Percentiles rank a stretch among this genome's conserved stretches.
Evolutionary conservation across 495 filamentous ascomycete species (phyloP).

Genomic region (Podospora anserina): DNA sequence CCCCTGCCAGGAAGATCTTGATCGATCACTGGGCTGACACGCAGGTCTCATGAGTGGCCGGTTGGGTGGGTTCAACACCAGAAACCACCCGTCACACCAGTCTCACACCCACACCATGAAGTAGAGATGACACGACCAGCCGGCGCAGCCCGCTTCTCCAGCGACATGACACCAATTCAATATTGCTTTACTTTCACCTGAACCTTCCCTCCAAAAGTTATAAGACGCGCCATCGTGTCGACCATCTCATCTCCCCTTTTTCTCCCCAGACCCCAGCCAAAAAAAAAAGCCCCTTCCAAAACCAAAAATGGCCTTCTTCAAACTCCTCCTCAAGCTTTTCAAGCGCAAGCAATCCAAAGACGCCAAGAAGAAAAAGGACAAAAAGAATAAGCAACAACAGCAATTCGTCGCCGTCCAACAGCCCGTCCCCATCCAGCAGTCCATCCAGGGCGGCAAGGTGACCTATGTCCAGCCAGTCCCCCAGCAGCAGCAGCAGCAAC

Average conservation of each 20-base stretch:
- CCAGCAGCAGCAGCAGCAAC: not conserved
- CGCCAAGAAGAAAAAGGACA: slow-evolving; percentile 5
- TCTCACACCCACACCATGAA: not conserved
- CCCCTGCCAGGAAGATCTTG: too few species aligned
- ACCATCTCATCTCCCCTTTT: not conserved
- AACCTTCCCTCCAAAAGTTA: not conserved
- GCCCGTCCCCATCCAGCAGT: not conserved
- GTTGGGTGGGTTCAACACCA: not conserved
- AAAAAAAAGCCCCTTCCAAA: not conserved
- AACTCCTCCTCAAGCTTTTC: slow-evolving; percentile 9
- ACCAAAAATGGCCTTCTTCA: slow-evolving; percentile 5
- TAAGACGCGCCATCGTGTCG: not conserved
- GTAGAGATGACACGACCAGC: not conserved
- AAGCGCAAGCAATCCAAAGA: slow-evolving; percentile 9
- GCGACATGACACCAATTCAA: not conserved
- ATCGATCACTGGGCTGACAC: too few species aligned
- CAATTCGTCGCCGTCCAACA: slow-evolving; percentile 6
- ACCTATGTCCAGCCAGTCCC: not conserved
- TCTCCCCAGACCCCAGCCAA: not conserved
- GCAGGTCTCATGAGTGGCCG: not conserved
- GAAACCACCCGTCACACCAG: not conserved
- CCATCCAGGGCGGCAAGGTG: slow-evolving; percentile 5
- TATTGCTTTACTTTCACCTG: not conserved
- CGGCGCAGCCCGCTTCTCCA: not conserved
- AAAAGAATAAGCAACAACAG: not conserved